Evolutionary conservation across 371 early-diverging fungal species (phyloP).

Genomic region (Nematocida minor): DNA sequence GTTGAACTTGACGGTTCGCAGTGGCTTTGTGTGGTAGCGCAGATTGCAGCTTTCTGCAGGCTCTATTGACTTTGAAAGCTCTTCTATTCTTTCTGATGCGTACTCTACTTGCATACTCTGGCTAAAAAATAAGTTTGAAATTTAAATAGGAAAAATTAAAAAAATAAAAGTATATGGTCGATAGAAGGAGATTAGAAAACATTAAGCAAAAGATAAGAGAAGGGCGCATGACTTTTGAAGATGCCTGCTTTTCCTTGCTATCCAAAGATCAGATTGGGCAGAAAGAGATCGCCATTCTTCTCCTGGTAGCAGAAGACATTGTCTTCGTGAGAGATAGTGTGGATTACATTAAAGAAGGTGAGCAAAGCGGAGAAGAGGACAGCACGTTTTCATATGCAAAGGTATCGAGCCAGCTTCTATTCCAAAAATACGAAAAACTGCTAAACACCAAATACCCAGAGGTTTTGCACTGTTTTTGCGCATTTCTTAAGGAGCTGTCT

Average conservation of each 20-base stretch:
- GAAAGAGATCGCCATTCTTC: not conserved
- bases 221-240: not conserved
- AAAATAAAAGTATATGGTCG: not conserved
- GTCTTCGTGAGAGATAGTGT: not conserved
- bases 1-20: conserved; percentile 96
- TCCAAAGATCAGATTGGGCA: not conserved
- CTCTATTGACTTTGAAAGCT: not conserved
- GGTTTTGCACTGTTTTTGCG: not conserved
- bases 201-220: conserved; percentile 2
- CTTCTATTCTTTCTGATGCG: not conserved
- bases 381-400: not conserved
- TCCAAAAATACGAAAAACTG: not conserved
- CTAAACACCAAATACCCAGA: not conserved
- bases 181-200: conserved; percentile 8
- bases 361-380: not conserved
- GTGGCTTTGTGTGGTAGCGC: conserved; percentile 75
- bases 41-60: conserved; percentile 1
- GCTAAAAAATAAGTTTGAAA: too few species aligned
- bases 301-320: not conserved
- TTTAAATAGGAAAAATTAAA: not conserved
- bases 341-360: not conserved
- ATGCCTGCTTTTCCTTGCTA: not conserved
- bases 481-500: conserved; percentile 1
- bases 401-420: not conserved
- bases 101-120: not conserved